A percentile compares a stretch with the other conserved stretches of the same genome.
Conservation (phyloP, 73 alveolate species). For the Stentor coeruleus region DNA sequence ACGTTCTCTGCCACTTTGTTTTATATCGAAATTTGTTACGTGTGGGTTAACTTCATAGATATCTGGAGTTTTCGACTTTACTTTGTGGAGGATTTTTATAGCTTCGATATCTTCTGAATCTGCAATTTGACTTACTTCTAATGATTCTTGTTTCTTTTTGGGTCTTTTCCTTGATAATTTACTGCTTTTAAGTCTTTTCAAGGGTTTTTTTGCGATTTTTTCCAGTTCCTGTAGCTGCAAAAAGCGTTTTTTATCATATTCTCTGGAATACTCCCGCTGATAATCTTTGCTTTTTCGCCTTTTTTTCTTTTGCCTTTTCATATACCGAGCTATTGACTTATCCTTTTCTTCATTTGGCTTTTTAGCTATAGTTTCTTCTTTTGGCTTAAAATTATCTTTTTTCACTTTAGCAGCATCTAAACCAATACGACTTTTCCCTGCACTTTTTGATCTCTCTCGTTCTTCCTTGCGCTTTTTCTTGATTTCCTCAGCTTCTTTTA, state of each 20-base stretch:
- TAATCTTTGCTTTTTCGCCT: no score
- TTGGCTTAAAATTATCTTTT: no score
- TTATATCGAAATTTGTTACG: neutral
- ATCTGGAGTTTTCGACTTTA: constrained; percentile 1
- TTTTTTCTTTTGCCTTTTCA: neutral
- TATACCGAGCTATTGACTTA: neutral
- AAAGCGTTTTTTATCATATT: no score
- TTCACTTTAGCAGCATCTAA: neutral
- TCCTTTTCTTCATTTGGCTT: neutral
- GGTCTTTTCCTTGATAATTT: neutral
- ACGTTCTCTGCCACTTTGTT: neutral
- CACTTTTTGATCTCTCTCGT: neutral
- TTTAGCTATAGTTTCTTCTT: neutral
- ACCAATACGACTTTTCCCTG: neutral
- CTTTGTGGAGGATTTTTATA: neutral
- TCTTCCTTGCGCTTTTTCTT: neutral
- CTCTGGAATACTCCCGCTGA: no score
- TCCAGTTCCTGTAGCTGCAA: neutral
- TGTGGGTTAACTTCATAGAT: neutral
- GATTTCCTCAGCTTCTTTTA: neutral
- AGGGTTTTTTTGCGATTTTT: no score
- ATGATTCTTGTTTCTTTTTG: neutral
- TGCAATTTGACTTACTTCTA: neutral
- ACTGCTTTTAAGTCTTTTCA: neutral
- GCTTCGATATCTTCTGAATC: neutral